phyloP scores from a whole-genome alignment of 2,329 filamentous ascomycete species.

The Ciborinia camelliae region DNA sequence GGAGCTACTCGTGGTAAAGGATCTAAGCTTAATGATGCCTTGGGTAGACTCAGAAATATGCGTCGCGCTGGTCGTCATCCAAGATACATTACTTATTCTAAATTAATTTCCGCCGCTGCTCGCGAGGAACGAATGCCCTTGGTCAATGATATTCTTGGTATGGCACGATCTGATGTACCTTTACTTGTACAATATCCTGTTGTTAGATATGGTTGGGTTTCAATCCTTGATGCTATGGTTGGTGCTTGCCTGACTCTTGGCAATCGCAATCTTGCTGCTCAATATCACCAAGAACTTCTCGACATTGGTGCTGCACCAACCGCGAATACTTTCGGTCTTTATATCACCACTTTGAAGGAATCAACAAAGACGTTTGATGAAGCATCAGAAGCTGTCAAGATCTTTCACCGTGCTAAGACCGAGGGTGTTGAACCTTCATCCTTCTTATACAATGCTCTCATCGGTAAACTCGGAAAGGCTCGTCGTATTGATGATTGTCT shows the following conservation, averaged over 20 bases:
- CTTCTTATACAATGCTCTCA: slow-evolving; percentile 96
- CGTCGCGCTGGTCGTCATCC: slow-evolving; percentile 87
- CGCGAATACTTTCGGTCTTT: slow-evolving; percentile 95
- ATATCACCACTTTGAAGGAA: slow-evolving; percentile 98
- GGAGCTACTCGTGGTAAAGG: slow-evolving; percentile 60
- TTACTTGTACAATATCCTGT: slow-evolving; percentile 78
- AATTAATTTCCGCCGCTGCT: slow-evolving; percentile 86
- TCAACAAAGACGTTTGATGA: slow-evolving; percentile 97
- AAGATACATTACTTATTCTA: slow-evolving; percentile 94
- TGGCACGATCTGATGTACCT: slow-evolving; percentile 87
- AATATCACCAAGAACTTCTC: slow-evolving; percentile 87
- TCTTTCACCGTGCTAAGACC: slow-evolving; percentile 88
- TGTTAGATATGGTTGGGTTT: slow-evolving; percentile 93
- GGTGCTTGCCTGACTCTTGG: slow-evolving; percentile 83
- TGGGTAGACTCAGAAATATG: slow-evolving; percentile 86
- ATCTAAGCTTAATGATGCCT: slow-evolving; percentile 72
- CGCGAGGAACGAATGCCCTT: slow-evolving; percentile 78
- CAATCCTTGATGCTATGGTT: slow-evolving; percentile 94
- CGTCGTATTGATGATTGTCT: slow-evolving; percentile 97
- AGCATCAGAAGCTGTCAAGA: slow-evolving; percentile 92
- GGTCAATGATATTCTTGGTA: slow-evolving; percentile 80
- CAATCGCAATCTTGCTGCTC: slow-evolving; percentile 74
- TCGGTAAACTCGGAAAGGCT: slow-evolving; percentile 96
- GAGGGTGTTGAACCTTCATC: slow-evolving; percentile 95
- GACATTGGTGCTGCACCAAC: slow-evolving; percentile 89